phyloP scores from a whole-genome alignment of 1,139 yeast species.

The Candida sanyaensis region DNA sequence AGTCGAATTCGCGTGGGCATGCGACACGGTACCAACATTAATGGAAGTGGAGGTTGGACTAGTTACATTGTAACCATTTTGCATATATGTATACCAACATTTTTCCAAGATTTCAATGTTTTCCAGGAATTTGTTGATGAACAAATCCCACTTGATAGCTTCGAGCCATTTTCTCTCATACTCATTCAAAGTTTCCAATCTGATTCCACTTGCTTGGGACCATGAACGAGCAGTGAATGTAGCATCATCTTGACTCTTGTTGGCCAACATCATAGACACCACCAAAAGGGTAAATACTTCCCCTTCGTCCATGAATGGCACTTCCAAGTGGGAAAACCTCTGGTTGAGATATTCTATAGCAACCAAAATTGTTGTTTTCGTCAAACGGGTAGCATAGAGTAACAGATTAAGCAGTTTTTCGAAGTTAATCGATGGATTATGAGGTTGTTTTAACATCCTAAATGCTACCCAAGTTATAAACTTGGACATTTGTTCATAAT shows the following conservation, averaged over 20 bases:
- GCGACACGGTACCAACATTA: neutral
- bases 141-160: constrained; percentile 50
- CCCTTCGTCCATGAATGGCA: constrained; percentile 30
- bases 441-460: constrained; percentile 54
- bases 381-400: constrained; percentile 85
- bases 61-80: constrained; percentile 23
- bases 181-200: constrained; percentile 57
- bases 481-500: constrained; percentile 59
- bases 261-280: constrained; percentile 77
- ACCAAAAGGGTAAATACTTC: constrained; percentile 66
- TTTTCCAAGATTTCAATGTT: constrained; percentile 47
- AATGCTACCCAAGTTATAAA: constrained; percentile 70
- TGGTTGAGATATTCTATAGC: constrained; percentile 74
- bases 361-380: constrained; percentile 75
- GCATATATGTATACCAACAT: constrained; percentile 41
- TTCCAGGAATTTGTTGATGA: constrained; percentile 42
- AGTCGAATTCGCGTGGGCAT: neutral
- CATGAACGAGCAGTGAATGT: constrained; percentile 94
- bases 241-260: constrained; percentile 94
- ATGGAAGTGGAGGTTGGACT: neutral
- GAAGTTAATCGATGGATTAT: constrained; percentile 56
- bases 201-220: constrained; percentile 90
- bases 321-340: constrained; percentile 28
- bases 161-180: constrained; percentile 77
- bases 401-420: constrained; percentile 66